These are phyloP conservation scores for Starmerella powellii DNA, from an alignment of 805 yeast species.

Conservation along the genomic window DNA sequence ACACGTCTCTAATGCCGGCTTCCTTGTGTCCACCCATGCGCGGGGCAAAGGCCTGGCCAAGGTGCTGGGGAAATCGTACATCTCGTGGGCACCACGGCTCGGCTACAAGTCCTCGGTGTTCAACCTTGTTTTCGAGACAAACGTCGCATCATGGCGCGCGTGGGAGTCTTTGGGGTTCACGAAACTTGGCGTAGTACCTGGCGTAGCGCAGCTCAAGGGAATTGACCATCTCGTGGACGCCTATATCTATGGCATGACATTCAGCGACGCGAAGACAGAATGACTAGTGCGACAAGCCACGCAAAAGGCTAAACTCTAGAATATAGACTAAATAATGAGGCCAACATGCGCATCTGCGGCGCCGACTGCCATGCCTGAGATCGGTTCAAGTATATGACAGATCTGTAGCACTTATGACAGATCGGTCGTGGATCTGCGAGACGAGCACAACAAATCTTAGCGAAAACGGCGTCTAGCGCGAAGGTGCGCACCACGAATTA, in stretches of 20 bases:
- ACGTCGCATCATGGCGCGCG: slow-evolving; percentile 57
- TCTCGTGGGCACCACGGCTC: slow-evolving; percentile 59
- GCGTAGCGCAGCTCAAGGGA: slow-evolving; percentile 66
- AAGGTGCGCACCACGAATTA: too few species aligned
- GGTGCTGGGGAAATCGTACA: slow-evolving; percentile 53
- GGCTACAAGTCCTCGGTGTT: slow-evolving; percentile 78
- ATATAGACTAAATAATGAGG: too few species aligned
- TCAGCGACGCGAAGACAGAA: slow-evolving; percentile 20
- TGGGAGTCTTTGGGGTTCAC: slow-evolving; percentile 83
- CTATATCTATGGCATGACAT: slow-evolving; percentile 57
- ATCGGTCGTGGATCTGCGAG: too few species aligned
- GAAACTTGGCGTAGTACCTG: slow-evolving; percentile 58
- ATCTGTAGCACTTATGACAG: too few species aligned
- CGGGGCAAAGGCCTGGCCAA: slow-evolving; percentile 64
- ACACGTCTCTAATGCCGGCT: slow-evolving; percentile 82
- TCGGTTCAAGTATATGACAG: too few species aligned
- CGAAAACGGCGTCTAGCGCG: too few species aligned
- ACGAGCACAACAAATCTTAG: too few species aligned
- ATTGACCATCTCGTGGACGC: slow-evolving; percentile 58
- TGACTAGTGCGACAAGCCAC: too few species aligned
- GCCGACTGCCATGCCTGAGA: too few species aligned
- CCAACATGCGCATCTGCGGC: too few species aligned
- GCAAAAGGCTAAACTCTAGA: too few species aligned
- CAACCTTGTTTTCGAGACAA: slow-evolving; percentile 75
- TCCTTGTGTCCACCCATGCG: slow-evolving; percentile 46